Evolutionary conservation across 2,329 filamentous ascomycete genomes (phyloP).

Genomic region (Verticillium zaregamsianum): DNA sequence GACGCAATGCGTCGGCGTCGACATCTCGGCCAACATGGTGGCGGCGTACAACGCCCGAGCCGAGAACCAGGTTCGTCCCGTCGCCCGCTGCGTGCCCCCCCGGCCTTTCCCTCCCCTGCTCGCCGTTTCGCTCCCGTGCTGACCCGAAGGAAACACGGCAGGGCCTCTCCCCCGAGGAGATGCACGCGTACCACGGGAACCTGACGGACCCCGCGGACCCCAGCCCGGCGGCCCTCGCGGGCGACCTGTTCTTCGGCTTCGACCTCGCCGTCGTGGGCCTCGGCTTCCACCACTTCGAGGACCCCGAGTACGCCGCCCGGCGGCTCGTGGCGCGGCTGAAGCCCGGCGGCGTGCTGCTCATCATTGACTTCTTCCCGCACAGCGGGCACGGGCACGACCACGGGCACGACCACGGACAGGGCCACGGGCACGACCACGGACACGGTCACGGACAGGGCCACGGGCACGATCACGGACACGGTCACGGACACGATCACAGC

Average conservation of each 20-base stretch:
- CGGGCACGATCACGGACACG: not conserved
- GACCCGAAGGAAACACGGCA: conserved; percentile 14
- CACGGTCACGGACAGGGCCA: not conserved
- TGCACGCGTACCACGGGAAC: conserved; percentile 55
- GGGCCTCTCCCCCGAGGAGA: conserved; percentile 47
- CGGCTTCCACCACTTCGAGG: conserved; percentile 64
- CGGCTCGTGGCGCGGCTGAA: conserved; percentile 58
- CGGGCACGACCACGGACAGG: conserved; percentile 19
- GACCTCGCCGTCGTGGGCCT: conserved; percentile 62
- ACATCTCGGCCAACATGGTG: conserved; percentile 69
- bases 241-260: conserved; percentile 62
- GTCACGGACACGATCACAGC: not conserved
- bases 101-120: not conserved
- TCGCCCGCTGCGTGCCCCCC: not conserved
- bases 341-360: conserved; percentile 61
- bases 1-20: conserved; percentile 62
- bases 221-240: conserved; percentile 51
- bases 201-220: conserved; percentile 42
- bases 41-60: conserved; percentile 60
- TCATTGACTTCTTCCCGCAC: conserved; percentile 64
- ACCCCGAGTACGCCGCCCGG: conserved; percentile 55
- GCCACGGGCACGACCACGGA: conserved; percentile 14
- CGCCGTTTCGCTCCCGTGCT: not conserved
- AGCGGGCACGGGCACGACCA: conserved; percentile 12
- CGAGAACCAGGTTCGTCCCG: conserved; percentile 41